Evolutionary conservation across 768 basidiomycete genomes (phyloP).

Genomic region (Albatrellus ellisii): DNA sequence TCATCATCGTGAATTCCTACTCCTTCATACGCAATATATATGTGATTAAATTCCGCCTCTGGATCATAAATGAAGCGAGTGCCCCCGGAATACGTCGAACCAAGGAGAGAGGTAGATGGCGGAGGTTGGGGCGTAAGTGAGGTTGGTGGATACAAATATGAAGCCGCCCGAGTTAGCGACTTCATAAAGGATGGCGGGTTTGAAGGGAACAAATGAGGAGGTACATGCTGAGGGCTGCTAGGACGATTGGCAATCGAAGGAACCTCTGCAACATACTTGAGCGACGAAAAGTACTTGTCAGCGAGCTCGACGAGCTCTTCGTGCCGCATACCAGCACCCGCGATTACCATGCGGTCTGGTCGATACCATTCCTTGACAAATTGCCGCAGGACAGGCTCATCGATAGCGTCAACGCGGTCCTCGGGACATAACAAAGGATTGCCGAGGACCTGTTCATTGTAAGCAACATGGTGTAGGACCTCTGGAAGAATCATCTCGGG

Average conservation of each 20-base stretch:
- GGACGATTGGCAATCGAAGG: conserved; percentile 19
- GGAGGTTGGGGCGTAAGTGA: conserved; percentile 6
- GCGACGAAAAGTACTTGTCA: conserved; percentile 71
- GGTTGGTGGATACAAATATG: conserved; percentile 48
- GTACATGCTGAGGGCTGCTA: conserved; percentile 19
- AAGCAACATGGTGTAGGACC: conserved; percentile 78
- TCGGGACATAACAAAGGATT: conserved; percentile 84
- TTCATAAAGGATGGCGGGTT: conserved; percentile 44
- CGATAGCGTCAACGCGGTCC: conserved; percentile 61
- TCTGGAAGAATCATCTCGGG: conserved; percentile 93
- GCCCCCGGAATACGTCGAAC: conserved; percentile 74
- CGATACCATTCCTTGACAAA: conserved; percentile 76
- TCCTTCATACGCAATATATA: conserved; percentile 89
- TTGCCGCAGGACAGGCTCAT: conserved; percentile 42
- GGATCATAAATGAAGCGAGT: conserved; percentile 52
- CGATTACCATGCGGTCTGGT: conserved; percentile 92
- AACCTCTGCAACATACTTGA: conserved; percentile 25
- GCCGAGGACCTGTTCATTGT: conserved; percentile 65
- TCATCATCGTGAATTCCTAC: conserved; percentile 80
- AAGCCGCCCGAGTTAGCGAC: conserved; percentile 62
- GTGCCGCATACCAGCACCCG: conserved; percentile 87
- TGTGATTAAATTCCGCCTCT: conserved; percentile 71
- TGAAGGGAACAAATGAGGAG: conserved; percentile 43
- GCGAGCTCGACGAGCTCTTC: conserved; percentile 77
- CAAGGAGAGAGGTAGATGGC: conserved; percentile 21